These are phyloP conservation scores for Penicillium sp. DNA, from an alignment of 2,329 filamentous ascomycete species.

Conservation along the genomic window DNA sequence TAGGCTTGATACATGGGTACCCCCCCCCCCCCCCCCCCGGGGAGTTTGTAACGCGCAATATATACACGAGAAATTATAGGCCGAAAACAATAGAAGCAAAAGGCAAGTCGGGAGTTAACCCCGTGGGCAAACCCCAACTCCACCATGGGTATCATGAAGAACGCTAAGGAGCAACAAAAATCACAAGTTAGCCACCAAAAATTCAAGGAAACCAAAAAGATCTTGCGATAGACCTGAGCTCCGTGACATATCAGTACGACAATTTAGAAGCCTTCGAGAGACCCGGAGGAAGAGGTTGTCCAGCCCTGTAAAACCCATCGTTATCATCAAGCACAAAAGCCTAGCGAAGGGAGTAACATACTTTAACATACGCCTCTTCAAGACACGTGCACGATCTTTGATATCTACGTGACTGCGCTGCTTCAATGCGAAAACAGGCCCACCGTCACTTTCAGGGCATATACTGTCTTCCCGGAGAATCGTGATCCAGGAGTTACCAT, in stretches of 20 bases:
- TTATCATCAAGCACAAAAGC: neutral
- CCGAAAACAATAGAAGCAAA: too few species aligned
- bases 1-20: too few species aligned
- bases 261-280: neutral
- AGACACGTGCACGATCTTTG: constrained; percentile 57
- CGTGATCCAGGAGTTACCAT: constrained; percentile 49
- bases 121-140: too few species aligned
- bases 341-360: neutral
- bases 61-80: too few species aligned
- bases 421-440: constrained; percentile 11
- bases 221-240: neutral
- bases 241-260: neutral
- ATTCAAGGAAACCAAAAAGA: neutral
- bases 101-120: too few species aligned
- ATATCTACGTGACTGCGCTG: constrained; percentile 54
- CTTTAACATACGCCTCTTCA: constrained; percentile 47
- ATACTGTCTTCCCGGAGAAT: constrained; percentile 43
- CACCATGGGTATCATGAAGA: too few species aligned
- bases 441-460: constrained; percentile 29
- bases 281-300: neutral
- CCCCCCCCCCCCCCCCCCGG: too few species aligned
- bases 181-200: neutral
- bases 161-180: neutral
- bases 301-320: neutral
- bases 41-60: too few species aligned